These are phyloP conservation scores for Seiridium cupressi DNA, from an alignment of 2,329 filamentous ascomycete genomes.

Conservation along the genomic window DNA sequence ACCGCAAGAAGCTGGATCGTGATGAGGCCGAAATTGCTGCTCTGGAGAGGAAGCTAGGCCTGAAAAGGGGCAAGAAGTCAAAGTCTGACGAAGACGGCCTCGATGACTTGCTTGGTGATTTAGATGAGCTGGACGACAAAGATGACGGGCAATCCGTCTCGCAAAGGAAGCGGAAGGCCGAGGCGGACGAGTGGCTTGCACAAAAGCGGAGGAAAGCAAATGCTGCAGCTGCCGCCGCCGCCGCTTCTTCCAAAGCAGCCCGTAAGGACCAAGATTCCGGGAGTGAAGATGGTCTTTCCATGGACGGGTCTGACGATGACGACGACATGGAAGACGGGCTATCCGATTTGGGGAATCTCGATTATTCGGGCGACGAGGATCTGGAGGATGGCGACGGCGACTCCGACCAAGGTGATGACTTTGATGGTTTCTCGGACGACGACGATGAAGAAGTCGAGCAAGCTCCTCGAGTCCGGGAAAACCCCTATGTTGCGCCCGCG, in stretches of 20 bases:
- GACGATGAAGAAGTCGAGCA: slow-evolving; percentile 27
- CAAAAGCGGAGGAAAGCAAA: slow-evolving; percentile 52
- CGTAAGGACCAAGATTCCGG: slow-evolving; percentile 12
- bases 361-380: slow-evolving; percentile 25
- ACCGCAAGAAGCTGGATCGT: slow-evolving; percentile 66
- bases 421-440: slow-evolving; percentile 37
- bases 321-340: slow-evolving; percentile 35
- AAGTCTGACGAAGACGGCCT: slow-evolving; percentile 78
- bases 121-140: slow-evolving; percentile 46
- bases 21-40: slow-evolving; percentile 89
- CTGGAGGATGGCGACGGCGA: slow-evolving; percentile 37
- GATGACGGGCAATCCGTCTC: slow-evolving; percentile 49
- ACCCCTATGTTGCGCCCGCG: slow-evolving; percentile 81
- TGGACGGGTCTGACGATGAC: slow-evolving; percentile 20
- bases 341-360: slow-evolving; percentile 11
- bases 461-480: slow-evolving; percentile 63
- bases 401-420: slow-evolving; percentile 27
- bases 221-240: slow-evolving; percentile 6
- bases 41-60: slow-evolving; percentile 82
- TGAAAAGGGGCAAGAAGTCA: slow-evolving; percentile 73
- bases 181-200: slow-evolving; percentile 60
- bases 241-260: slow-evolving; percentile 8
- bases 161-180: slow-evolving; percentile 58
- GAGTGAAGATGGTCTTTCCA: slow-evolving; percentile 22
- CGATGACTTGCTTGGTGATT: slow-evolving; percentile 70